Base-by-base conservation (phyloP, 169 alveolate species). In the Plasmodium berghei region DNA sequence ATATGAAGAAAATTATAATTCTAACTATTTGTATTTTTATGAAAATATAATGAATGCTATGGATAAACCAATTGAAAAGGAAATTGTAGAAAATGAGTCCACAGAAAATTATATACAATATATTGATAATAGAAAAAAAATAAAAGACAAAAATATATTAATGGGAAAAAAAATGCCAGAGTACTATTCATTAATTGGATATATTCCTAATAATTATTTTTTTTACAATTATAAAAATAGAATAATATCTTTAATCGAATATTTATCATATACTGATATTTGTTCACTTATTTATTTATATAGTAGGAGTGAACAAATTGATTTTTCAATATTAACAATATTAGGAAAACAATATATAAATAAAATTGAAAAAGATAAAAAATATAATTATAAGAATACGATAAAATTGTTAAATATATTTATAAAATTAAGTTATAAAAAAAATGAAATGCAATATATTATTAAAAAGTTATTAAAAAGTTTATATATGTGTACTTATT, bases 141-240 rank as follows among this genome's bases (percentile, higher is more conserved):
- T 49, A n/a, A 67, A 59, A 6, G 66, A 9, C 5, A 58, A 72
- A 5, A 49, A 59, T 18, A 9, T 5, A 10, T n/a, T 1, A 26
- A 34, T 0, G 42, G 72, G 26, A n/a, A 14, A 46, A 24, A 24
- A 55, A n/a, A 9, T 4, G 20, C 14, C 52, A 40, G 48, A 86
- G 20, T 55, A 12, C 16, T 86, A 86, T 48, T 45, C 67, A 26
- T 66, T 86, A 61, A 70, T 59, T 56, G 91, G 91, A 4, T 86
- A 86, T 56, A 40, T 86, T 10, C 91, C 91, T 18, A 86, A 86
- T 24, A 74, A 71, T 16, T 86, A 16, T 26, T 86, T 86, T 71
- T 86, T 86, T 55, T 45, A 22, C 5, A 61, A 45, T 52, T 54
- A 70, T 54, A 58, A 86, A 63, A 71, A 86, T 42, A 63, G 91